These are phyloP conservation scores for Ogataea paradorogensis DNA, from an alignment of 805 yeast species.

Conservation along the genomic window DNA sequence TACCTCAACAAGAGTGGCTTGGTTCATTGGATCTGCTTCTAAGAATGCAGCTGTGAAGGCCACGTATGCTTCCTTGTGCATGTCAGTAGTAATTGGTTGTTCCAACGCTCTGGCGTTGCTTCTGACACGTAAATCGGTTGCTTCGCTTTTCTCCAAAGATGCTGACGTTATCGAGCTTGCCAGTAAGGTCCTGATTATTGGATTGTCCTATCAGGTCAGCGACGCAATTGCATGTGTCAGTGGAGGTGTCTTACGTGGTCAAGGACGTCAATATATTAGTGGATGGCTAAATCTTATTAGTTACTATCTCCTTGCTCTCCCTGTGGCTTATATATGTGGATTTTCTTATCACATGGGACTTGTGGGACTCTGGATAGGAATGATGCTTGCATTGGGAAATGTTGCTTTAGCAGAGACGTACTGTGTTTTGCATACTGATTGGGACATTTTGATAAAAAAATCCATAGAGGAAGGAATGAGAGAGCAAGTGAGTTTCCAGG, in stretches of 20 bases:
- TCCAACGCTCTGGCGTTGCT: constrained; percentile 45
- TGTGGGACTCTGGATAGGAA: constrained; percentile 65
- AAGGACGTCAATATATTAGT: constrained; percentile 67
- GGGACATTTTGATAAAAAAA: constrained; percentile 30
- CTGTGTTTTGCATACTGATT: constrained; percentile 29
- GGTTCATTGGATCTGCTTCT: constrained; percentile 45
- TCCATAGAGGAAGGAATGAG: constrained; percentile 31
- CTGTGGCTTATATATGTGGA: constrained; percentile 53
- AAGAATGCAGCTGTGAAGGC: constrained; percentile 37
- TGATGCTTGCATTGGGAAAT: constrained; percentile 50
- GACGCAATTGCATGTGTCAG: constrained; percentile 71
- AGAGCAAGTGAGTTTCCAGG: constrained; percentile 12
- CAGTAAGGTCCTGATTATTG: constrained; percentile 52
- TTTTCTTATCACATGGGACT: constrained; percentile 50
- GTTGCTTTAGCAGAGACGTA: constrained; percentile 45
- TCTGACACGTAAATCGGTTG: constrained; percentile 40
- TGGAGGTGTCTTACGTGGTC: constrained; percentile 77
- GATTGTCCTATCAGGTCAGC: constrained; percentile 66
- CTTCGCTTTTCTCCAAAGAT: constrained; percentile 58
- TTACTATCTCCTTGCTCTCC: constrained; percentile 62
- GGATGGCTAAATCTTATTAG: constrained; percentile 56
- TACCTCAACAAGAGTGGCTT: constrained; percentile 55
- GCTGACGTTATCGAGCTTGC: constrained; percentile 52
- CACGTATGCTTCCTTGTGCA: constrained; percentile 36
- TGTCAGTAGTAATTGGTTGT: constrained; percentile 37